These are phyloP conservation scores for Tephrocybe sp. DNA, from an alignment of 768 basidiomycete genomes.

Conservation along the genomic window DNA sequence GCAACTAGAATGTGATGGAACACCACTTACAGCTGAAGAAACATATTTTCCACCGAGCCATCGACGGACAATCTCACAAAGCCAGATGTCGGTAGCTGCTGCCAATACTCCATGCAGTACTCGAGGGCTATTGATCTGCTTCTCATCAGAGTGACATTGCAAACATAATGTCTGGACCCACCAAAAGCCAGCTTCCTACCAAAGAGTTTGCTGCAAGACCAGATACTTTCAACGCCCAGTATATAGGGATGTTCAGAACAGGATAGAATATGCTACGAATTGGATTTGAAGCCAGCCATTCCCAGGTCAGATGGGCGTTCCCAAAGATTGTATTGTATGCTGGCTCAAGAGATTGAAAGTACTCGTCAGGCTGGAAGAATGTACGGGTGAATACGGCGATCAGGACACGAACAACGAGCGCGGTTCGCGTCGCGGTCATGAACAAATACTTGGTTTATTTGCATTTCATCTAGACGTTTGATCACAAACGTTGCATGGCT, in stretches of 20 bases:
- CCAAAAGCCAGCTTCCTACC: slow-evolving; percentile 55
- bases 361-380: slow-evolving; percentile 97
- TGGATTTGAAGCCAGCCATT: slow-evolving; percentile 75
- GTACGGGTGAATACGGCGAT: slow-evolving; percentile 75
- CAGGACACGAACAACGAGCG: slow-evolving; percentile 52
- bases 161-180: slow-evolving; percentile 35
- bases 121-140: slow-evolving; percentile 72
- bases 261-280: slow-evolving; percentile 86
- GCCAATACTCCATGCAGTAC: slow-evolving; percentile 76
- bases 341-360: slow-evolving; percentile 91
- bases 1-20: background rate
- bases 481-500: slow-evolving; percentile 5
- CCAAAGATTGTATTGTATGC: slow-evolving; percentile 90
- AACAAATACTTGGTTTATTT: slow-evolving; percentile 6
- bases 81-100: slow-evolving; percentile 76
- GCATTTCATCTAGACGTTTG: background rate
- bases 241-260: slow-evolving; percentile 75
- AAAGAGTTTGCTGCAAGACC: slow-evolving; percentile 44
- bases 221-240: slow-evolving; percentile 62
- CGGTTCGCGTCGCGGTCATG: slow-evolving; percentile 26
- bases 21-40: slow-evolving; percentile 59
- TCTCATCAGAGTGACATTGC: slow-evolving; percentile 4
- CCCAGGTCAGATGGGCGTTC: slow-evolving; percentile 93
- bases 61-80: slow-evolving; percentile 58
- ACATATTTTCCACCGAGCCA: slow-evolving; percentile 60